These are phyloP conservation scores for Babesia microti DNA, from an alignment of 169 alveolate species.

Conservation along the genomic window DNA sequence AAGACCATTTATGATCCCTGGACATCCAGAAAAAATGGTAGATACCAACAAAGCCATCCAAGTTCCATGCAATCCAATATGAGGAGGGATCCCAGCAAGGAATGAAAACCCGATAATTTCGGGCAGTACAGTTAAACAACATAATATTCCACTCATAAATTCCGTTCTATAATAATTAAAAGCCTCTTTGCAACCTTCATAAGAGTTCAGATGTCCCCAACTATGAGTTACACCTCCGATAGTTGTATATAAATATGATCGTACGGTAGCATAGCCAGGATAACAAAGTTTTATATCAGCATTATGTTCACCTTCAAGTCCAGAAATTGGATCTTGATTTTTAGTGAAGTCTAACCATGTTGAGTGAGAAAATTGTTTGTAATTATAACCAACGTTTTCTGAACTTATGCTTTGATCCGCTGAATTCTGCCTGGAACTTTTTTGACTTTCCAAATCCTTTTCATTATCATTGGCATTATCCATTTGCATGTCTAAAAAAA, in stretches of 20 bases:
- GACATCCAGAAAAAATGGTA: constrained; percentile 62
- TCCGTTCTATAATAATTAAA: constrained; percentile 54
- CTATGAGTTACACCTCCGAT: background rate
- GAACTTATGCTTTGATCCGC: constrained; percentile 14
- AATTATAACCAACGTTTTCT: constrained; percentile 29
- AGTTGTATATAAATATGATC: background rate
- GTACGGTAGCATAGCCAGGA: background rate
- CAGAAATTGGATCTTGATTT: constrained; percentile 18
- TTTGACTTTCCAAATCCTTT: no score
- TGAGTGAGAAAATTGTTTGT: constrained; percentile 40
- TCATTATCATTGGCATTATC: no score
- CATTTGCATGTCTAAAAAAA: no score
- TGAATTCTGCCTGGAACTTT: no score
- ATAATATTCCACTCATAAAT: constrained; percentile 52
- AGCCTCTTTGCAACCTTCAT: constrained; percentile 14
- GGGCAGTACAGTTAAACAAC: constrained; percentile 67
- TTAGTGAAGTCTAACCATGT: constrained; percentile 48
- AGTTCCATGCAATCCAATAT: constrained; percentile 62
- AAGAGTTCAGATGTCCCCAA: constrained; percentile 32
- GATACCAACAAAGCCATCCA: constrained; percentile 62
- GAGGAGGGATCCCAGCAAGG: constrained; percentile 66
- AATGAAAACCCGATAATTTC: constrained; percentile 62
- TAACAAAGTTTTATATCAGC: background rate
- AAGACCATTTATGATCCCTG: constrained; percentile 63
- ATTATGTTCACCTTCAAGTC: background rate